Evolutionary conservation across 2,329 filamentous ascomycete species (phyloP).

Genomic region (Microdochium nivale): DNA sequence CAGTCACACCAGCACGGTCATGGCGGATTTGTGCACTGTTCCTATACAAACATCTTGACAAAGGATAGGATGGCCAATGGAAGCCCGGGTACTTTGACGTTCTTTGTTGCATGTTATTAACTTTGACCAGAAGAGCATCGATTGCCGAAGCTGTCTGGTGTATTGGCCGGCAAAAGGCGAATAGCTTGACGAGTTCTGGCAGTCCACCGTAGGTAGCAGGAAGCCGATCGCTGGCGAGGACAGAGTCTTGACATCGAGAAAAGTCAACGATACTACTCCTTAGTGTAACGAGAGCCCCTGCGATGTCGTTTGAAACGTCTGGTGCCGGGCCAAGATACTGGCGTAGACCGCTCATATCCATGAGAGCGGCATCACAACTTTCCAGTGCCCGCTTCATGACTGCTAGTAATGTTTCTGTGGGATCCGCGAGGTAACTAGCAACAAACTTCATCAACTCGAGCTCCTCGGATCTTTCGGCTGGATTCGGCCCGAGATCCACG

Average conservation of each 20-base stretch:
- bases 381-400: constrained; percentile 35
- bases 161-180: constrained; percentile 46
- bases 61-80: constrained; percentile 43
- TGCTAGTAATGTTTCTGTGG: constrained; percentile 35
- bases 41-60: constrained; percentile 42
- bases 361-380: constrained; percentile 41
- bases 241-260: constrained; percentile 33
- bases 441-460: constrained; percentile 14
- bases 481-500: constrained; percentile 17
- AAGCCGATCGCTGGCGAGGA: constrained; percentile 35
- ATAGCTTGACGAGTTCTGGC: constrained; percentile 41
- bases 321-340: constrained; percentile 33
- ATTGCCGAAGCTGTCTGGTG: constrained; percentile 41
- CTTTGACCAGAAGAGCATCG: constrained; percentile 34
- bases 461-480: constrained; percentile 12
- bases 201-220: constrained; percentile 36
- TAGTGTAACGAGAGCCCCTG: constrained; percentile 27
- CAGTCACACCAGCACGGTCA: too few relatives aligned
- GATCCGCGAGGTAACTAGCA: constrained; percentile 27
- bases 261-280: constrained; percentile 34
- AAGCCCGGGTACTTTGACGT: constrained; percentile 29
- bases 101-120: constrained; percentile 36
- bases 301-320: constrained; percentile 32
- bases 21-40: constrained; percentile 49
- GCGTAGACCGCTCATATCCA: constrained; percentile 43